These are phyloP conservation scores for Chalaropsis thielavioides DNA, from an alignment of 2,329 filamentous ascomycete genomes.

Conservation along the genomic window DNA sequence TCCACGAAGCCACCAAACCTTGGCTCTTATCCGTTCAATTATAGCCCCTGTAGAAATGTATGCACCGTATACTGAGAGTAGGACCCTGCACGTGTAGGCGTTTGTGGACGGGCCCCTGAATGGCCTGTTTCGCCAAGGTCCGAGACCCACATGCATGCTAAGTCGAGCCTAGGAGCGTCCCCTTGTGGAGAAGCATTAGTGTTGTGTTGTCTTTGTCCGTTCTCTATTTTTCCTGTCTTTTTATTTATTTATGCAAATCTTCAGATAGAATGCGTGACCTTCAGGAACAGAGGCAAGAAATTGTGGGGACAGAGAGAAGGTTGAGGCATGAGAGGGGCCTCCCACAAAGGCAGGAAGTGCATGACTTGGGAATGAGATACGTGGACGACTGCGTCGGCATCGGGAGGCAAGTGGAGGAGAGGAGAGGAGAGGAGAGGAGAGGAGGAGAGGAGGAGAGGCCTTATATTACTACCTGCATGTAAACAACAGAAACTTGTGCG, in stretches of 20 bases:
- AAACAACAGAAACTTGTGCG: neutral
- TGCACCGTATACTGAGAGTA: neutral
- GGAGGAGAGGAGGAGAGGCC: neutral
- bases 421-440: no score
- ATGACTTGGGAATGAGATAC: neutral
- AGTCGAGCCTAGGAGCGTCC: neutral
- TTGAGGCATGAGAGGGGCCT: neutral
- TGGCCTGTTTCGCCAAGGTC: neutral
- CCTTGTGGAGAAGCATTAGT: neutral
- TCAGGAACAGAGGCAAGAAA: neutral
- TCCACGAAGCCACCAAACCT: neutral
- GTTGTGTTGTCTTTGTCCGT: neutral
- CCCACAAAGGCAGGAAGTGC: neutral
- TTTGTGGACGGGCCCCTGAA: neutral
- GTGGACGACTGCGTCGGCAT: no score
- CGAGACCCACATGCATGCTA: neutral
- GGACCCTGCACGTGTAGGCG: neutral
- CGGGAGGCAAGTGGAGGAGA: no score
- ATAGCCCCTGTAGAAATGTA: neutral
- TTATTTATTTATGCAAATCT: conserved; percentile 4
- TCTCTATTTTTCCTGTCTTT: neutral
- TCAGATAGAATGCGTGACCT: neutral
- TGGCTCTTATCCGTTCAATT: neutral
- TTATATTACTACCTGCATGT: neutral
- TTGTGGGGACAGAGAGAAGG: neutral